Evolutionary conservation across 345 rosid species (phyloP), one percentile per base, ranked within the genome.

Genomic region (Salix exigua): DNA sequence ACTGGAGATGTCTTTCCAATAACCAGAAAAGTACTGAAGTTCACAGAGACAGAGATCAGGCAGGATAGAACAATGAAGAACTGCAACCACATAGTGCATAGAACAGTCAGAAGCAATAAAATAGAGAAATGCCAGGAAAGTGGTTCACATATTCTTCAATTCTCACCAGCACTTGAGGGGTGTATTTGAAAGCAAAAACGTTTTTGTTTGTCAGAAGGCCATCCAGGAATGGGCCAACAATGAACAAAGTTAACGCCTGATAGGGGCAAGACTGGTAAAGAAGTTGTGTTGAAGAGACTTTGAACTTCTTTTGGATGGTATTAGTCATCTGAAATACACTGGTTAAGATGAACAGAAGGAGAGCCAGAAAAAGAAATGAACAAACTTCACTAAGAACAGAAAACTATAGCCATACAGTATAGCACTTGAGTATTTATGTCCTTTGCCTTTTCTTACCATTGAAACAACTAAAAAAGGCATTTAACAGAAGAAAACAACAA

Each of bases 1-100:
- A 96, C 99, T 3, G 99, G 99, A 81, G 99, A 96, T 75, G 99
- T 96, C 87, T 96, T 96, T 77, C 99, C 99, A 48, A 96, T 96
- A 19, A 96, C 99, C 80, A 96, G 84, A 85, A 96, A 96, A 35
- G 99, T 96, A 84, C 99, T 96, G 86, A 96, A 96, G 94, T 96
- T 96, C 72, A 96, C 99, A 65, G 98, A 96, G 66, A 96, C 99
- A 38, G 99, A 94, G 86, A 96, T 96, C 88, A 96, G 75, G 87
- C 99, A 96, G 77, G 99, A 96, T 23, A 96, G 90, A 71, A 94
- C 99, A 70, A 96, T 96, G 92, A 96, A 96, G 89, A 92, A 92
- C 99, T 96, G 97, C 95, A 88, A 75, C 42, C 81, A 83, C 79
- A 82, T 66, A 13, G 74, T 35, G 51, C 74, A 83, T 2, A 1